phyloP scores from a whole-genome alignment of 257 asterid species.

The Hygrophila difformis region DNA sequence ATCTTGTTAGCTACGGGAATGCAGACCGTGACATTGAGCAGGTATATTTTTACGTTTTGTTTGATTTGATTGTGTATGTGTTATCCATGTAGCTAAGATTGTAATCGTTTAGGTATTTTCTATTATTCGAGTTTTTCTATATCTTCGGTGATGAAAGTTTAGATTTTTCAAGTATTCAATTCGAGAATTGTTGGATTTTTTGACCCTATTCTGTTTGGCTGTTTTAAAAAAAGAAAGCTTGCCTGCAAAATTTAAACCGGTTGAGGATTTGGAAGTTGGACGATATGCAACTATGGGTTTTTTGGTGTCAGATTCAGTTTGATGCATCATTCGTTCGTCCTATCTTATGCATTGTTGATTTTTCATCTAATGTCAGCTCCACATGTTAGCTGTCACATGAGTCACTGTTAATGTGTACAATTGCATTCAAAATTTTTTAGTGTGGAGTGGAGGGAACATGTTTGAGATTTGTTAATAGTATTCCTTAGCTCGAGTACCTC shows the following conservation, averaged over 20 bases:
- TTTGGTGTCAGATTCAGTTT: conserved; percentile 1
- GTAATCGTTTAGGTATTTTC: conserved; percentile 6
- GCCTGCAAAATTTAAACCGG: neutral
- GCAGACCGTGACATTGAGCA: conserved; percentile 80
- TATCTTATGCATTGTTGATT: conserved; percentile 10
- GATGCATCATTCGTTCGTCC: neutral
- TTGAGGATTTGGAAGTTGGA: conserved; percentile 10
- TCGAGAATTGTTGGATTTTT: neutral
- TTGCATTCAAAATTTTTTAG: neutral
- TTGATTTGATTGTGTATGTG: conserved; percentile 12
- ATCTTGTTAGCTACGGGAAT: conserved; percentile 82
- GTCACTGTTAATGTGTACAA: neutral
- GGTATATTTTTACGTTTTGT: conserved; percentile 32
- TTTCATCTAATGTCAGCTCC: conserved; percentile 7
- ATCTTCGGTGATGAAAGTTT: conserved; percentile 10
- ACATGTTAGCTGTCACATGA: neutral
- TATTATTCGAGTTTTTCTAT: conserved; percentile 1
- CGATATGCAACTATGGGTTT: conserved; percentile 13
- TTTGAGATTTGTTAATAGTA: conserved; percentile 1
- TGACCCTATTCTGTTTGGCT: neutral
- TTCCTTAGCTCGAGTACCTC: conserved; percentile 1
- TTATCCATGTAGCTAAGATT: neutral
- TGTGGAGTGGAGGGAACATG: conserved; percentile 1
- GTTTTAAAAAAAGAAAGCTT: too few relatives aligned
- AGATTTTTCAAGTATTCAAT: neutral